Base-by-base conservation (phyloP, 805 yeast species). In the Saccharomycopsis sp. region DNA sequence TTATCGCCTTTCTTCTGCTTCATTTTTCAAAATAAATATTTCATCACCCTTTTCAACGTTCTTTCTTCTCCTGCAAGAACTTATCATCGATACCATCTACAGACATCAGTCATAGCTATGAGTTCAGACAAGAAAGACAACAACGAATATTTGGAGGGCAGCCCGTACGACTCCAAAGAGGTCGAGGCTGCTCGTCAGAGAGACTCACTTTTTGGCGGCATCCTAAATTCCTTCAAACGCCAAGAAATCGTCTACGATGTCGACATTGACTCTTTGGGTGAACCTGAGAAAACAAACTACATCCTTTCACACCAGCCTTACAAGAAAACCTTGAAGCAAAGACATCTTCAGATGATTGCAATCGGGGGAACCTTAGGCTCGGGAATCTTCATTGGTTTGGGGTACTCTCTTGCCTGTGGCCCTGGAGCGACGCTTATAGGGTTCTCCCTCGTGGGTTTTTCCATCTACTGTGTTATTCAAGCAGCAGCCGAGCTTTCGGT, bases 311-410 rank as follows among this genome's bases (percentile, higher is more conserved):
- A 71, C 55, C 76, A 79, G 2, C 90, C 88, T 1, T 73, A 85
- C 61, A 72, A 79, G 52, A 77, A 80, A 62, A 72, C 78, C 9
- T 68, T 82, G 65, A 81, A 80, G 63, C 68, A 73, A 48, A 77
- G 86, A 71, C 87, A 69, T 71, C 73, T 72, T 71, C 85, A 81
- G 68, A 79, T 83, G 83, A 80, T 83, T 58, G 84, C 89, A 40
- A 76, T 85, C 55, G 89, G 87, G 59, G 88, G 88, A 64, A 78
- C 84, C 59, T 81, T 84, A 61, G 89, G 90, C 67, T 82, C 89
- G n/a, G 89, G 89, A 64, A 69, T 84, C 56, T 82, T 84, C 61
- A 79, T 84, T 56, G 87, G 87, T 55, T 76, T 85, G 1, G 89
- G 88, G 52, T 69, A 77, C 46, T 80, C 86, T 1, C 71, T 85